Evolutionary conservation across 441 rosid genomes (phyloP), one percentile per base, ranked within the genome.

Genomic region (Geranium incanum): DNA sequence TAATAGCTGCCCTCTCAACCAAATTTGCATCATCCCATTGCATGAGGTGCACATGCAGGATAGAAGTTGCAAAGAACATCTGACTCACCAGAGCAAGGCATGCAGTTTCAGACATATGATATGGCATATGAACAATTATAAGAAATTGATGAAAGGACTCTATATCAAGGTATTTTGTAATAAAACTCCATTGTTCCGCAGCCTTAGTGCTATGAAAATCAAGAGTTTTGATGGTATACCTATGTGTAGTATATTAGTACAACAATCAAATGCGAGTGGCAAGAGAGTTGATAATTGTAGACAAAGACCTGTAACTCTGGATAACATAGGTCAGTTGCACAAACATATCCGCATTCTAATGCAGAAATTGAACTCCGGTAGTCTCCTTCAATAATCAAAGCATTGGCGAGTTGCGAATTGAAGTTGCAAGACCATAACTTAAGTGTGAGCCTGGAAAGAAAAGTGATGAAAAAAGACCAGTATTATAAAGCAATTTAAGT

Each of bases 21-120:
- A 41, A 41, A 41, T 41, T 41, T 41, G 48, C 48, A 41, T 41
- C 48, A 41, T 41, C 48, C 48, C 48, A 41, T 41, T 41, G 48
- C 48, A 41, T 41, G 48, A 41, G 92, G 75, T 88, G 97, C 72
- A 88, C 99, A 19, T 94, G 99, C 64, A 94, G 85, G 62, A 85
- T 77, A 15, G 97, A 89, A 75, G 97, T 86, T 1, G 89, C 89
- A 72, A 94, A 94, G 86, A 94, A 94, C 97, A 94, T 89, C 97
- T 93, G 81, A 72, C 15, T 66, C 45, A 48, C 45, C 57, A 71
- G 12, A 36, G 9, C 5, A 41, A 36, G n/a, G 70, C 21, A 13
- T 28, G 33, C 48, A 41, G 48, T 41, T 41, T 6, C 48, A 41
- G 48, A 41, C 48, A 41, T 28, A 28, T 41, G 48, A 41, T 6